Conservation (phyloP, 148 eudicot species). For the Camellia sinensis region DNA sequence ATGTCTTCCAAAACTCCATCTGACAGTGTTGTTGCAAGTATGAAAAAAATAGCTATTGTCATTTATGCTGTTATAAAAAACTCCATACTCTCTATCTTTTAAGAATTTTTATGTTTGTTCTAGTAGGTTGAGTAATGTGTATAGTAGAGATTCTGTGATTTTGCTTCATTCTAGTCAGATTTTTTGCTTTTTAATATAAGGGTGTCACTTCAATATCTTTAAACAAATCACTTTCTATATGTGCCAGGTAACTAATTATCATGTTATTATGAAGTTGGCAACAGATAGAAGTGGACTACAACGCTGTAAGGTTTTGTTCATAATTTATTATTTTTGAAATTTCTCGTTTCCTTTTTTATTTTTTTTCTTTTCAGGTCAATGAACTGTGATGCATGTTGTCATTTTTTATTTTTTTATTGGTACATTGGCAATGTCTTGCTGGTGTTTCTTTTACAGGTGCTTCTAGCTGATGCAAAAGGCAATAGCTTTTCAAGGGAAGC, state of each 20-base stretch:
- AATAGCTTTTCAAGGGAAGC: slow-evolving; percentile 61
- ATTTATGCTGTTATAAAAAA: not conserved
- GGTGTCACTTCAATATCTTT: not conserved
- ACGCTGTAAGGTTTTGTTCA: slow-evolving; percentile 80
- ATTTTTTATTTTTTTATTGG: slow-evolving; percentile 7
- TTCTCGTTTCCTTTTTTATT: slow-evolving; percentile 11
- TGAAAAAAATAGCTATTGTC: not conserved
- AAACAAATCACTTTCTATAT: not conserved
- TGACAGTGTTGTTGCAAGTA: not conserved
- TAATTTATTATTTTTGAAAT: slow-evolving; percentile 1
- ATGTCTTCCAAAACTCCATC: not conserved
- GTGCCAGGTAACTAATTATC: slow-evolving; percentile 87
- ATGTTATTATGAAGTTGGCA: slow-evolving; percentile 77
- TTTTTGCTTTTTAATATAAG: not conserved
- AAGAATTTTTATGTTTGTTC: not conserved
- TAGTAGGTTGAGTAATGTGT: not conserved
- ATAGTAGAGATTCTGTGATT: not conserved
- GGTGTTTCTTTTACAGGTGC: slow-evolving; percentile 41
- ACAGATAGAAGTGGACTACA: slow-evolving; percentile 70
- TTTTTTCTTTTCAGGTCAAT: not conserved
- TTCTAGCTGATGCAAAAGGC: slow-evolving; percentile 57
- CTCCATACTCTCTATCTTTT: not conserved
- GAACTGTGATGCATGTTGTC: not conserved
- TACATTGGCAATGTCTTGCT: not conserved
- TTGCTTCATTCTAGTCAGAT: not conserved